phyloP scores from a whole-genome alignment of 441 rosid genomes.

The Populus trichocarpa region DNA sequence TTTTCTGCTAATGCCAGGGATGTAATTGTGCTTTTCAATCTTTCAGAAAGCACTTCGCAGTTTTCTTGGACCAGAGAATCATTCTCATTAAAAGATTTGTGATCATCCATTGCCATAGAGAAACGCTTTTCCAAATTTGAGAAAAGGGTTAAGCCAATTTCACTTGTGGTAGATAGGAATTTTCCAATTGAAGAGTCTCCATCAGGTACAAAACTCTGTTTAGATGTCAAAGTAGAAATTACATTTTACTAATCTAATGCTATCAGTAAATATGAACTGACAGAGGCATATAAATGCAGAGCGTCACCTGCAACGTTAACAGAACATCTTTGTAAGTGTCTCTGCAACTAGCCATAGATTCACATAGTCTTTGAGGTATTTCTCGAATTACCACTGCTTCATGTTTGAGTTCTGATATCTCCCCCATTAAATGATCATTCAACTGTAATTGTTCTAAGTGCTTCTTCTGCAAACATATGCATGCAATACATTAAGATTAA shows the following conservation, averaged over 20 bases:
- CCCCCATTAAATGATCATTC: constrained; percentile 50
- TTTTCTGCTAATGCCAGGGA: constrained; percentile 40
- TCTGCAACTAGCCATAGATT: constrained; percentile 49
- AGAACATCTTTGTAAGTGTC: constrained; percentile 47
- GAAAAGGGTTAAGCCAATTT: constrained; percentile 52
- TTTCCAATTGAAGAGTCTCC: constrained; percentile 48
- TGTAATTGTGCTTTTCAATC: constrained; percentile 36
- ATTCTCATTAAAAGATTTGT: constrained; percentile 22
- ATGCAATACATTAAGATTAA: constrained; percentile 5
- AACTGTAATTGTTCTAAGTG: constrained; percentile 47
- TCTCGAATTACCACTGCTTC: constrained; percentile 37
- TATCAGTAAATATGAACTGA: constrained; percentile 7
- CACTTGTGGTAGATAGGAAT: constrained; percentile 45
- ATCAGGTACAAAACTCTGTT: constrained; percentile 45
- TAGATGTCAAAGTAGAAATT: constrained; percentile 19
- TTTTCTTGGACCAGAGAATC: constrained; percentile 39
- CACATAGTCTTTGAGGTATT: constrained; percentile 47
- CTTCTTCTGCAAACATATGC: constrained; percentile 44
- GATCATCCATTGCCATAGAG: constrained; percentile 31
- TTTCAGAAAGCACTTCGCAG: constrained; percentile 43
- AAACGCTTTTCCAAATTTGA: constrained; percentile 57
- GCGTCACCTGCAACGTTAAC: constrained; percentile 54
- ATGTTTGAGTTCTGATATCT: constrained; percentile 61
- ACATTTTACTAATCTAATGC: constrained; percentile 7
- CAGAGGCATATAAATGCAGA: constrained; percentile 7